A percentile compares a stretch with the other conserved stretches of the same genome.
Evolutionary conservation across 164 flowering plant genomes (phyloP).

Genomic region (Litsea cubeba): DNA sequence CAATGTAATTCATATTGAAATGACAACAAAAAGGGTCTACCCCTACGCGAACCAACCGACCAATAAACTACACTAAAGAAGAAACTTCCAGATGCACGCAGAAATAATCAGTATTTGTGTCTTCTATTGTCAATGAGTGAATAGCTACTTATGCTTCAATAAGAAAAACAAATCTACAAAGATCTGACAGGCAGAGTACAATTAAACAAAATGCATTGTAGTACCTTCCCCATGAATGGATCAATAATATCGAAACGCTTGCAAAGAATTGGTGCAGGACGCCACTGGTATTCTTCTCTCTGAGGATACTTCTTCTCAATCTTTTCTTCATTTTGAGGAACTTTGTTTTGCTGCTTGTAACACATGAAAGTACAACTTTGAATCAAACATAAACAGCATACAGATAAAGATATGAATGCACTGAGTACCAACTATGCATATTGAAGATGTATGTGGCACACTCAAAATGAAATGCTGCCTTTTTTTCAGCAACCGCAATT

Average conservation of each 20-base stretch:
- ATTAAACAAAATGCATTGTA: not conserved
- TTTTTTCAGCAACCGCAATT: too few species aligned
- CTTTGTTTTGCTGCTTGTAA: conserved; percentile 36
- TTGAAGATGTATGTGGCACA: not conserved
- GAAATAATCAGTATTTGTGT: too few species aligned
- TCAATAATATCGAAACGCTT: conserved; percentile 91
- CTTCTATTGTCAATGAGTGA: not conserved
- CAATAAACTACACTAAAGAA: too few species aligned
- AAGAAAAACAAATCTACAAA: not conserved
- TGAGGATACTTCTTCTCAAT: conserved; percentile 47
- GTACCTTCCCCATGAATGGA: conserved; percentile 93
- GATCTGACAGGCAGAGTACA: not conserved
- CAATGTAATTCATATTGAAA: too few species aligned
- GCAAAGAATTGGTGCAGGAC: conserved; percentile 84
- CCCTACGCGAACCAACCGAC: too few species aligned
- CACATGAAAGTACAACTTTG: conserved; percentile 8
- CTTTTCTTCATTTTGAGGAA: conserved; percentile 36
- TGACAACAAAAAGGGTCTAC: too few species aligned
- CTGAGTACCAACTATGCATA: not conserved
- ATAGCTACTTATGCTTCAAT: not conserved
- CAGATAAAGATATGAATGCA: not conserved
- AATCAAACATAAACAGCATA: not conserved
- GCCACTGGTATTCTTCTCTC: conserved; percentile 90
- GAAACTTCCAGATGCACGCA: too few species aligned
- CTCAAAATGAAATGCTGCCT: too few species aligned